phyloP scores from a whole-genome alignment of 441 rosid species.

The Croton laevigatus region DNA sequence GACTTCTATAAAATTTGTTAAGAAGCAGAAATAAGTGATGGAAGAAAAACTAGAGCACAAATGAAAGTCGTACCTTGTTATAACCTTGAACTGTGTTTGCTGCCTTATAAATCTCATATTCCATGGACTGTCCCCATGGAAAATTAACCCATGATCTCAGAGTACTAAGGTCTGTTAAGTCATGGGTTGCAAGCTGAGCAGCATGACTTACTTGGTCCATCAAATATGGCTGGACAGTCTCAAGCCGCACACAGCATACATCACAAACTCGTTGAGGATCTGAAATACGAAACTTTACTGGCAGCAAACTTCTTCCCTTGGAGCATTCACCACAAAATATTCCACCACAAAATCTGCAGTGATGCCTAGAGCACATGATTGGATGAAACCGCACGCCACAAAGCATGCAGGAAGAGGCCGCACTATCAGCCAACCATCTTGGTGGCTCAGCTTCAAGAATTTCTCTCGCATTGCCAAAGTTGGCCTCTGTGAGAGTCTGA shows the following conservation, averaged over 20 bases:
- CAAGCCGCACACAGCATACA: conserved; percentile 86
- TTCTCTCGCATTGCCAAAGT: conserved; percentile 52
- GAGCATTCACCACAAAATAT: conserved; percentile 83
- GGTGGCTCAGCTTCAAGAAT: conserved; percentile 81
- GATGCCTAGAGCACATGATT: conserved; percentile 92
- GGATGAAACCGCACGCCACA: conserved; percentile 90
- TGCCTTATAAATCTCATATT: conserved; percentile 88
- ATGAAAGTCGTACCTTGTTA: conserved; percentile 50
- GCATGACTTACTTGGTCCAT: conserved; percentile 97
- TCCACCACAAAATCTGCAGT: conserved; percentile 95
- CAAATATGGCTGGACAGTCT: conserved; percentile 85
- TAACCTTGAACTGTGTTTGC: conserved; percentile 72
- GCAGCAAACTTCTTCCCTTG: conserved; percentile 89
- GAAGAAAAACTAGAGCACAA: neutral
- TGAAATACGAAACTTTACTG: conserved; percentile 59
- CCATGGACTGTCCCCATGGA: conserved; percentile 97
- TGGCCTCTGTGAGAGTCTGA: conserved; percentile 81
- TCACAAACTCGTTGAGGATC: conserved; percentile 96
- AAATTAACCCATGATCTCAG: conserved; percentile 98
- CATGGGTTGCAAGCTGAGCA: conserved; percentile 82
- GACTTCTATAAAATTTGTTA: neutral
- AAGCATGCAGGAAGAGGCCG: conserved; percentile 88
- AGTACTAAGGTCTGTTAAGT: conserved; percentile 93
- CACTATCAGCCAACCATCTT: conserved; percentile 73
- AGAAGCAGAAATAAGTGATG: neutral